Conservation (phyloP, 257 asterid species). For the Nicotiana benthamiana region DNA sequence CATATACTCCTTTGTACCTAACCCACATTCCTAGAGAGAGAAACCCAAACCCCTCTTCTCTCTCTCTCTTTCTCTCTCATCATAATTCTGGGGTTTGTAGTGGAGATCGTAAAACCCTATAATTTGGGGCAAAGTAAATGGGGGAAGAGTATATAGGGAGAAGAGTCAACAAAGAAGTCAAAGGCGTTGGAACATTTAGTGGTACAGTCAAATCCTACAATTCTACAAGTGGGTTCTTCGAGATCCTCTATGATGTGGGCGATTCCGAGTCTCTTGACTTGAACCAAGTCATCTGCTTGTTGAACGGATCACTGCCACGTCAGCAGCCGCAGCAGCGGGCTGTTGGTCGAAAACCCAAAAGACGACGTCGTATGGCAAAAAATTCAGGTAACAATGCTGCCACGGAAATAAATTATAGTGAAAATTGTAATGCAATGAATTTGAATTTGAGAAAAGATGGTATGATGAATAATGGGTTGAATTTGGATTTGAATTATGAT, state of each 20-base stretch:
- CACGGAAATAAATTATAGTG: slow-evolving; percentile 24
- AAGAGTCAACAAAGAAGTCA: slow-evolving; percentile 50
- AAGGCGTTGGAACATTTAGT: slow-evolving; percentile 33
- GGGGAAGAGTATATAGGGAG: slow-evolving; percentile 59
- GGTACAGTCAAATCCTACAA: slow-evolving; percentile 57
- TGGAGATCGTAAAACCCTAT: slow-evolving; percentile 10
- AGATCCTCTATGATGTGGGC: slow-evolving; percentile 66
- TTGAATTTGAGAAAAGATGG: slow-evolving; percentile 15
- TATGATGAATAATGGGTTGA: slow-evolving; percentile 34
- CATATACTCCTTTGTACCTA: background rate
- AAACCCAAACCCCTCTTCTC: background rate
- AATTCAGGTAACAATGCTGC: background rate
- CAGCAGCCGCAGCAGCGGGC: slow-evolving; percentile 10
- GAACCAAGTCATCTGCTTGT: slow-evolving; percentile 29
- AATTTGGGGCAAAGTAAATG: slow-evolving; percentile 7
- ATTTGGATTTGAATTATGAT: slow-evolving; percentile 28
- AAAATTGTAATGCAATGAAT: slow-evolving; percentile 18
- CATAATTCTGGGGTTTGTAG: background rate
- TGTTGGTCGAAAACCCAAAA: slow-evolving; percentile 29
- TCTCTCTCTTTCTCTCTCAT: background rate
- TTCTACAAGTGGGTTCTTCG: slow-evolving; percentile 33
- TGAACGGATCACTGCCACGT: slow-evolving; percentile 25
- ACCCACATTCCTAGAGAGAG: background rate
- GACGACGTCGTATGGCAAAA: slow-evolving; percentile 29
- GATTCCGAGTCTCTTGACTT: slow-evolving; percentile 57